Evolutionary conservation across 2,329 filamentous ascomycete species (phyloP), one percentile per base, ranked within the genome.

Genomic region (Cladosporium sp.): DNA sequence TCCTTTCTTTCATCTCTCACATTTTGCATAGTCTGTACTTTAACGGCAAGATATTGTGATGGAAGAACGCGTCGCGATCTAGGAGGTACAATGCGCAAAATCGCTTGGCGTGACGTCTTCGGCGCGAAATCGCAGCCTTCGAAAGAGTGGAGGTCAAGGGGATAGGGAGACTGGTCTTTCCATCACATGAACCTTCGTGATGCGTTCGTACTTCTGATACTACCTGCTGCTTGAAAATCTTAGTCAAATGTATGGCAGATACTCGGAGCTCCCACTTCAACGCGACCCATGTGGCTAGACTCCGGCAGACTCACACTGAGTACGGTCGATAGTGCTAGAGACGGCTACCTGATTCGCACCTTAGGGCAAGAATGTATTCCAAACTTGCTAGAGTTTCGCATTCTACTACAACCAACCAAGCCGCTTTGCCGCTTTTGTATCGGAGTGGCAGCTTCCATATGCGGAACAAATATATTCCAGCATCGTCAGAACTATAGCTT

Each of bases 351-450:
- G 11, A 11, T 47, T n/a, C 8, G 11, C 8, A 47, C 41, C 7
- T 47, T 47, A 21, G 41, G 41, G 38, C 38, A n/a, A 44, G 38
- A n/a, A 8, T 44, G 18, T 44, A 44, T 44, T 3, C 6, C n/a
- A 47, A 47, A 47, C 41, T 21, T 11, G 21, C 41, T 47, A 47
- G 41, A 47, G 41, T 47, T 47, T 47, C 41, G n/a, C 18, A 47
- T 47, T 47, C 4, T 11, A 47, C n/a, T 47, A 47, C 41, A 15
- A 21, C n/a, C 41, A 21, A 47, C 2, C 8, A 47, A 47, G 41
- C n/a, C 41, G 41, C 41, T 47, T 47, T 47, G 18, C 41, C 41
- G 21, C n/a, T 41, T 58, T 38, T 63, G 38, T 6, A 67, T 26
- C 12, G 65, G 58, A 34, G 61, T 32, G 26, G 18, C 8, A 21